Percentiles rank a stretch among this genome's conserved stretches.
Conservation (phyloP, 768 basidiomycete genomes). For the Tylopilus balloui region DNA sequence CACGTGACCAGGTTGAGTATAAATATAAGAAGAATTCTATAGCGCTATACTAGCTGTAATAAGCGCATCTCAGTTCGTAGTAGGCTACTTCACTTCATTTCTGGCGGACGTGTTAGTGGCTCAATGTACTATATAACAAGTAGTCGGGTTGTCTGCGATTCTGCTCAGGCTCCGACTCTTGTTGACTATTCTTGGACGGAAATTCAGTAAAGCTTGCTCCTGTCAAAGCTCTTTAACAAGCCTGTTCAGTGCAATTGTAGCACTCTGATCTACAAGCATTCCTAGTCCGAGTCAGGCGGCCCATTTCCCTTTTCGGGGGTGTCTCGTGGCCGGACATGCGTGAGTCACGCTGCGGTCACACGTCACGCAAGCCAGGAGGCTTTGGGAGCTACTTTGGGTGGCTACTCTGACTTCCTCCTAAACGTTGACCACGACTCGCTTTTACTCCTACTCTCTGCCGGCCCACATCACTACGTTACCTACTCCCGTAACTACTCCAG, state of each 20-base stretch:
- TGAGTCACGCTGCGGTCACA: conserved; percentile 30
- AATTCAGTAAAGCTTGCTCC: background rate
- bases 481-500: conserved; percentile 1
- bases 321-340: conserved; percentile 15
- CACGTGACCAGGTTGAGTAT: conserved; percentile 4
- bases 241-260: background rate
- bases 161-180: background rate
- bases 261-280: conserved; percentile 5
- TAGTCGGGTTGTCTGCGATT: too few relatives aligned
- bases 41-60: too few relatives aligned
- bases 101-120: too few relatives aligned
- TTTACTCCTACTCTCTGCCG: conserved; percentile 8
- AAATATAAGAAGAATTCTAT: too few relatives aligned
- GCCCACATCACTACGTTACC: conserved; percentile 3
- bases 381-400: conserved; percentile 25
- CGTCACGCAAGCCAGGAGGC: conserved; percentile 33
- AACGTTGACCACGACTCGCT: conserved; percentile 25
- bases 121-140: too few relatives aligned
- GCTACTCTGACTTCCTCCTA: conserved; percentile 19
- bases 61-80: too few relatives aligned
- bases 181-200: background rate
- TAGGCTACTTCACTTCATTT: too few relatives aligned
- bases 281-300: background rate
- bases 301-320: conserved; percentile 11
- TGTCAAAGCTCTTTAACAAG: background rate